Conservation (phyloP, 2,329 filamentous ascomycete species). For the Diplodia scrobiculata region DNA sequence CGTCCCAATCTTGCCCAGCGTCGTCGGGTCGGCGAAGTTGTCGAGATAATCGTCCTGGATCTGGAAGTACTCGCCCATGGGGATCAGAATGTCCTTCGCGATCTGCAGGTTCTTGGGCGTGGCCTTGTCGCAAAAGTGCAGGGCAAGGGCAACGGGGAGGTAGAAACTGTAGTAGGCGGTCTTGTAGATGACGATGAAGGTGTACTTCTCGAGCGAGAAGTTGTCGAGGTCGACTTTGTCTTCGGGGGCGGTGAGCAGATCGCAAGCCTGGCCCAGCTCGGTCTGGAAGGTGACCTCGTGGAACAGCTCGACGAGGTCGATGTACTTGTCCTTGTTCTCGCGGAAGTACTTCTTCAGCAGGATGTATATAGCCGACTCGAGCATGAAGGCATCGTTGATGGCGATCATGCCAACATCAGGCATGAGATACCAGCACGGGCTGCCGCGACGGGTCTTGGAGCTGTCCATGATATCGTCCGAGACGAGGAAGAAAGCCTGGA, state of each 20-base stretch:
- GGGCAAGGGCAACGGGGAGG: slow-evolving; percentile 87
- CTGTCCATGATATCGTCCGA: slow-evolving; percentile 98
- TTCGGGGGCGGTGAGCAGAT: slow-evolving; percentile 93
- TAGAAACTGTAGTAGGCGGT: slow-evolving; percentile 99
- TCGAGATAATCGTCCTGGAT: slow-evolving; percentile 98
- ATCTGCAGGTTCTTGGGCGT: slow-evolving; percentile 86
- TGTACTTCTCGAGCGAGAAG: slow-evolving; percentile 94
- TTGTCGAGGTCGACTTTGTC: slow-evolving; percentile 90
- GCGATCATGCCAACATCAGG: slow-evolving; percentile 90
- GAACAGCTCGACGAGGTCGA: slow-evolving; percentile 93
- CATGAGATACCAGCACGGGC: slow-evolving; percentile 95
- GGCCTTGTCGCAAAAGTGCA: slow-evolving; percentile 82
- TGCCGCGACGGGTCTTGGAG: slow-evolving; percentile 89
- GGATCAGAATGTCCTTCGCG: slow-evolving; percentile 88
- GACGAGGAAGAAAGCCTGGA: slow-evolving; percentile 98
- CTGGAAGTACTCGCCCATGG: slow-evolving; percentile 98
- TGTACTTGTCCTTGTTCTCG: slow-evolving; percentile 73
- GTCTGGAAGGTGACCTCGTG: slow-evolving; percentile 93
- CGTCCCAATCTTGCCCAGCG: slow-evolving; percentile 97
- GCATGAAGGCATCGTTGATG: slow-evolving; percentile 89
- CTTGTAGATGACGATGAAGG: slow-evolving; percentile 99
- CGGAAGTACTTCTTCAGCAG: slow-evolving; percentile 95
- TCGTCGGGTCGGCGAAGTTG: slow-evolving; percentile 88
- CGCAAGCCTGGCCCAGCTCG: slow-evolving; percentile 91
- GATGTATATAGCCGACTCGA: slow-evolving; percentile 81